Evolutionary conservation across 371 early-diverging fungal species (phyloP).

Genomic region (Mucor racemosus): DNA sequence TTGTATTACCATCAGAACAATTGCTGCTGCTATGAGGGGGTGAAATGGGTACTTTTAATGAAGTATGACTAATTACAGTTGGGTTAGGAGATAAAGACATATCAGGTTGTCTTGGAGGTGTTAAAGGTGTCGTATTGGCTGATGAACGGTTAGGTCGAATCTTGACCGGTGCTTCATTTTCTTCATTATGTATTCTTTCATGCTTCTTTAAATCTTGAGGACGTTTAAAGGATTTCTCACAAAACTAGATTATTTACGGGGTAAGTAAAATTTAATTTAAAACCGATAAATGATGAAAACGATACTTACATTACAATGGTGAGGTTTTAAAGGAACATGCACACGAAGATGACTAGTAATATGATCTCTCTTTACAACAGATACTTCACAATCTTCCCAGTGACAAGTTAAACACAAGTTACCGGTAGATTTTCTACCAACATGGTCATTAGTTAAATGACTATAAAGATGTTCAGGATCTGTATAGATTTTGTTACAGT

Average conservation of each 20-base stretch:
- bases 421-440: slow-evolving; percentile 90
- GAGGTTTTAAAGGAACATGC: slow-evolving; percentile 91
- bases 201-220: slow-evolving; percentile 93
- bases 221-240: slow-evolving; percentile 84
- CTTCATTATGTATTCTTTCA: slow-evolving; percentile 77
- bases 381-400: slow-evolving; percentile 84
- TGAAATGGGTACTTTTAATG: slow-evolving; percentile 10
- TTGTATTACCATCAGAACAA: background rate
- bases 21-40: background rate
- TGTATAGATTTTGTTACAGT: slow-evolving; percentile 56
- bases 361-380: slow-evolving; percentile 89
- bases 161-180: slow-evolving; percentile 24
- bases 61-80: slow-evolving; percentile 26
- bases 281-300: background rate
- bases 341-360: slow-evolving; percentile 92
- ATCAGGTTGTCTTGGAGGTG: slow-evolving; percentile 19
- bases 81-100: slow-evolving; percentile 23
- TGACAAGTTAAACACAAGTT: slow-evolving; percentile 88
- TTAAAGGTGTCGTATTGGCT: slow-evolving; percentile 17
- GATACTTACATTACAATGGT: slow-evolving; percentile 67
- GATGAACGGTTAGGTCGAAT: slow-evolving; percentile 11
- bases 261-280: background rate
- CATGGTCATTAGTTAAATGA: slow-evolving; percentile 87
- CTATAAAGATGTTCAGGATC: slow-evolving; percentile 84
- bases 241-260: slow-evolving; percentile 44